phyloP scores from a whole-genome alignment of 257 asterid genomes.

The Gentiana macrophylla region DNA sequence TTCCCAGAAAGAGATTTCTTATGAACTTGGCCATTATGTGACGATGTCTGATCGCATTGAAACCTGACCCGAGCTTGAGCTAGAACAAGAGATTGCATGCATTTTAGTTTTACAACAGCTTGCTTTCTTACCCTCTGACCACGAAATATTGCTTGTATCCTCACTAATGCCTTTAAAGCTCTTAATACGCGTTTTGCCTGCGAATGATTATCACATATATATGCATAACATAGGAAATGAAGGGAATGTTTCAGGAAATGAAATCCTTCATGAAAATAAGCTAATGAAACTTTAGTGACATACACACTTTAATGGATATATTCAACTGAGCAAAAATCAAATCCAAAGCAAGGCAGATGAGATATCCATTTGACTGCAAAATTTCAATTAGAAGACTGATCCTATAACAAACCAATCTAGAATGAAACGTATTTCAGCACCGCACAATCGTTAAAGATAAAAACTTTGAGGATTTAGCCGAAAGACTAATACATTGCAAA shows the following conservation, averaged over 20 bases:
- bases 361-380: no score
- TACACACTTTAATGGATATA: neutral
- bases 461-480: no score
- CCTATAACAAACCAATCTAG: no score
- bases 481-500: no score
- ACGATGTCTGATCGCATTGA: conserved; percentile 31
- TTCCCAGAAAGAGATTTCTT: conserved; percentile 10
- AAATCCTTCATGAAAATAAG: neutral
- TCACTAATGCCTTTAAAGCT: conserved; percentile 80
- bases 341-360: no score
- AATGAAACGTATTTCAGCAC: no score
- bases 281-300: neutral
- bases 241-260: neutral
- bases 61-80: conserved; percentile 81
- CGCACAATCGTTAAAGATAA: no score
- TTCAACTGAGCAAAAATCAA: no score
- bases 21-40: conserved; percentile 12
- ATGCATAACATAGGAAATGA: neutral
- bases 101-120: conserved; percentile 72
- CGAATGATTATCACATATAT: conserved; percentile 2
- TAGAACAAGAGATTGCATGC: conserved; percentile 88
- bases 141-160: conserved; percentile 87
- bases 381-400: no score
- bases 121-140: conserved; percentile 76
- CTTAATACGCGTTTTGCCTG: conserved; percentile 87